Evolutionary conservation across 73 alveolate species (phyloP), one percentile per base, ranked within the genome.

Genomic region (Effrenium voratum): DNA sequence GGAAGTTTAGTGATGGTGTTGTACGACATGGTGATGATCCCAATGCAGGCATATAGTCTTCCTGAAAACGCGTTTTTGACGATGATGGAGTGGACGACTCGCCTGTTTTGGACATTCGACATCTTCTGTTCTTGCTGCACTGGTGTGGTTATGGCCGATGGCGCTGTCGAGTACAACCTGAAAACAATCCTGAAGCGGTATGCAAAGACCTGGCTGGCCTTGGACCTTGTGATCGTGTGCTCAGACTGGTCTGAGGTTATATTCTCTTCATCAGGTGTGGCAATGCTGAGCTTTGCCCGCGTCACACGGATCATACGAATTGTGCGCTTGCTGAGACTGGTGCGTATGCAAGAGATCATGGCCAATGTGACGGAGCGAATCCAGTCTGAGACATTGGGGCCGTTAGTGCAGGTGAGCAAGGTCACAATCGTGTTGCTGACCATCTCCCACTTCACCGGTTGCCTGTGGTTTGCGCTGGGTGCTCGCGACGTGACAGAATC

Each of bases 1-100:
- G 96, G 96, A 1, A 55, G 84, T 30, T 46, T 90, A 55, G 41
- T 90, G 22, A 90, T 90, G 96, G 96, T 90, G 52, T 52, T 90
- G 45, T 90, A 90, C 41, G 96, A 90, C 96, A 90, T 90, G 96
- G 87, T 68, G 49, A 90, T 90, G 97, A 90, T 90, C 57, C 97
- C 97, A 45, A 90, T 90, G 97, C 97, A 90, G 88, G 97, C 97
- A 19, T 70, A 70, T 44, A 80, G 32, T 46, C 44, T 77, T 40
- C 97, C 97, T 8, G 97, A 90, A 57, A 90, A 68, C 75, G 45
- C 10, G 45, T 90, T 90, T 55, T 50, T 90, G 44, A 73, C 46
- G 26, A 36, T 72, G 10, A 72, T 72, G 82, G 82, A 72, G 79
- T 90, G 97, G 97, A 66, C 97, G 15, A 90, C 97, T 2, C 50